Base-by-base conservation (phyloP, 2,329 filamentous ascomycete genomes). In the Alternaria arbusti region DNA sequence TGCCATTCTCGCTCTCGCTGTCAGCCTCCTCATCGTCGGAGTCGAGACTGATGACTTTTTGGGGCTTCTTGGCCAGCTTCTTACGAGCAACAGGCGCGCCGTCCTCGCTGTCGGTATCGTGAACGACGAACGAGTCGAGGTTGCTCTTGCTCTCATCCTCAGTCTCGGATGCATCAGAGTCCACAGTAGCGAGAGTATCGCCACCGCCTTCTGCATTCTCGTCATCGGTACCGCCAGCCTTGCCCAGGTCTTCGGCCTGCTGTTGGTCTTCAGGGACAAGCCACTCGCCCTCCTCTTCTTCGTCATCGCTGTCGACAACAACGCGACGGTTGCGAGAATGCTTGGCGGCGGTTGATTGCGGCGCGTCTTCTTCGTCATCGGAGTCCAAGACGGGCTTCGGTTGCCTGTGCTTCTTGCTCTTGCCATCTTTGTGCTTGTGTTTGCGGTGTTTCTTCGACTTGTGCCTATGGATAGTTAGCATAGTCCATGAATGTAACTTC, bases 141-240 rank as follows among this genome's bases (percentile, higher is more conserved):
- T 74, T 70, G 22, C 69, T 85, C 22, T 64, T 65, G 28, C 69
- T 85, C 28, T 80, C 80, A 50, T 84, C 84, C 25, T 87, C 88
- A 8, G 86, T 87, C 4, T 86, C 85, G 43, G 89, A 91, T 70
- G 86, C 86, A 6, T 88, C 84, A 23, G 90, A 92, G 72, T 96
- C 91, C 28, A 91, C 88, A 0, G 90, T 89, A 40, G 87, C 87
- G 54, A 97, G 84, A 77, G 88, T 93, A 60, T 96, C 92, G 22
- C 93, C 94, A 4, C 91, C 93, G 2, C 93, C 93, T 76, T 97
- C 94, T 3, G 91, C 92, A 75, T 97, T 88, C 78, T 97, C 93
- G 66, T 97, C 93, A 56, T 93, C 91, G n/a, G 88, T 87, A 5
- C 92, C 93, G n/a, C 93, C 93, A 47, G 92, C 91, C 75, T 90